Conservation (phyloP, 306 rosid species). For the Fragaria iinumae region DNA sequence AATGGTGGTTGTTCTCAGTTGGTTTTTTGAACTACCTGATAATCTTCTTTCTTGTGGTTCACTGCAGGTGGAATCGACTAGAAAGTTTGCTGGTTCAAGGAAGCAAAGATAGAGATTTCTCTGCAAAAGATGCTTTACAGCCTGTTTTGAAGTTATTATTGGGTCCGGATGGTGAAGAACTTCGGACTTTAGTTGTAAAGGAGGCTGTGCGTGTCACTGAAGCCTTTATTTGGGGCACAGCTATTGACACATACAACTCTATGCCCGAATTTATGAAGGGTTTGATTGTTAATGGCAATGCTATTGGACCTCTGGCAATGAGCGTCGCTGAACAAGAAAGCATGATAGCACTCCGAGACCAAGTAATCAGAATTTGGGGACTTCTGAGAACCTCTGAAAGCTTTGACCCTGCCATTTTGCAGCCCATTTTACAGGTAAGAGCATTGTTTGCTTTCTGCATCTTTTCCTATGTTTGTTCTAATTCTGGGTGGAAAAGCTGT, state of each 20-base stretch:
- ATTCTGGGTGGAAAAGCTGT: constrained; percentile 5
- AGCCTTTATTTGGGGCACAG: constrained; percentile 64
- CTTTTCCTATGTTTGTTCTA: constrained; percentile 2
- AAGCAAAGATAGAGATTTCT: constrained; percentile 79
- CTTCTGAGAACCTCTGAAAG: constrained; percentile 63
- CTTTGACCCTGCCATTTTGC: constrained; percentile 73
- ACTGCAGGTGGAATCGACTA: constrained; percentile 86
- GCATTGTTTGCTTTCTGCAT: constrained; percentile 1
- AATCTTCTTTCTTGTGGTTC: constrained; percentile 29
- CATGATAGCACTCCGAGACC: constrained; percentile 72
- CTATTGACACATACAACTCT: constrained; percentile 51
- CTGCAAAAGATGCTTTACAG: constrained; percentile 86
- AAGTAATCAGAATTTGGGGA: constrained; percentile 75
- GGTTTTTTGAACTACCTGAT: constrained; percentile 26
- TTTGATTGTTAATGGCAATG: constrained; percentile 52
- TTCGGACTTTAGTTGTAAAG: constrained; percentile 69
- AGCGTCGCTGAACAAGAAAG: constrained; percentile 58
- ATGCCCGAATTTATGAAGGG: constrained; percentile 66
- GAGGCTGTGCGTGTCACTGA: constrained; percentile 86
- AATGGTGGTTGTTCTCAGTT: constrained; percentile 24
- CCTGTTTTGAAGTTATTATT: constrained; percentile 80
- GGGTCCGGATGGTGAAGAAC: constrained; percentile 77
- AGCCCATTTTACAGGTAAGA: constrained; percentile 78
- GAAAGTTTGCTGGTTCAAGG: constrained; percentile 88
- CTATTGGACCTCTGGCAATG: constrained; percentile 57